A percentile compares a stretch with the other conserved stretches of the same genome.
Evolutionary conservation across 2,329 filamentous ascomycete species (phyloP).

Genomic region (Aspergillus unguis): DNA sequence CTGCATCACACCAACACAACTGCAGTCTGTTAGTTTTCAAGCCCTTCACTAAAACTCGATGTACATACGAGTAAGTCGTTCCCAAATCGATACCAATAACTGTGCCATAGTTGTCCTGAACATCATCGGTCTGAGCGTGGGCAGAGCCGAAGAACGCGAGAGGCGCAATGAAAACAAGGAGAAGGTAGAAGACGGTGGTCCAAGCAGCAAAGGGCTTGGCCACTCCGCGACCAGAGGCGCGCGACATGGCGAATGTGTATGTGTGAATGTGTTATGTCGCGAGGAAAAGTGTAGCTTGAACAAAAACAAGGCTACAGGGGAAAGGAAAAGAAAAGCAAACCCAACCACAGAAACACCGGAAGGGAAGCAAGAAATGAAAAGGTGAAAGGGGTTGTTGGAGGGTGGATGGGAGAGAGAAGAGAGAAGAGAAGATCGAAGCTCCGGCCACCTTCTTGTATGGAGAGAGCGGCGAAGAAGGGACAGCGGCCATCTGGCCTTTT

Average conservation of each 20-base stretch:
- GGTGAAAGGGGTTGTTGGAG: conserved; percentile 9
- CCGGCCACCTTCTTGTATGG: conserved; percentile 31
- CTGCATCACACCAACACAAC: conserved; percentile 93
- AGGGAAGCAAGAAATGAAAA: conserved; percentile 4
- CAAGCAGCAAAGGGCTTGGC: conserved; percentile 70
- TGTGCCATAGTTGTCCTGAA: conserved; percentile 74
- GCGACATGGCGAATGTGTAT: conserved; percentile 50
- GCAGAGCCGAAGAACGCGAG: conserved; percentile 76
- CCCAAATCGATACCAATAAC: conserved; percentile 96
- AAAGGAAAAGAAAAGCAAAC: conserved; percentile 8
- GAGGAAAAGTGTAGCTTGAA: not conserved
- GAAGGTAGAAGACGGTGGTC: conserved; percentile 88
- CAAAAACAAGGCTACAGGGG: conserved; percentile 1
- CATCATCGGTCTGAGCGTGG: conserved; percentile 64
- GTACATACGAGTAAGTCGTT: conserved; percentile 65
- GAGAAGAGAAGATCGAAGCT: conserved; percentile 17
- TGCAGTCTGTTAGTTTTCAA: conserved; percentile 39
- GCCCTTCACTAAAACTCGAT: not conserved
- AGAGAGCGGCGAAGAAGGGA: conserved; percentile 26
- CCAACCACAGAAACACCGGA: conserved; percentile 16
- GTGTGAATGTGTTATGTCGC: not conserved
- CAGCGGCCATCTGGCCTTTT: conserved; percentile 47
- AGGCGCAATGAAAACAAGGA: conserved; percentile 79
- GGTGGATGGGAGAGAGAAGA: conserved; percentile 18
- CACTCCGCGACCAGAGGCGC: conserved; percentile 59